Evolutionary conservation across 352 stramenopile genomes (phyloP), one percentile per base, ranked within the genome.

Genomic region (Pythium folliculosum): DNA sequence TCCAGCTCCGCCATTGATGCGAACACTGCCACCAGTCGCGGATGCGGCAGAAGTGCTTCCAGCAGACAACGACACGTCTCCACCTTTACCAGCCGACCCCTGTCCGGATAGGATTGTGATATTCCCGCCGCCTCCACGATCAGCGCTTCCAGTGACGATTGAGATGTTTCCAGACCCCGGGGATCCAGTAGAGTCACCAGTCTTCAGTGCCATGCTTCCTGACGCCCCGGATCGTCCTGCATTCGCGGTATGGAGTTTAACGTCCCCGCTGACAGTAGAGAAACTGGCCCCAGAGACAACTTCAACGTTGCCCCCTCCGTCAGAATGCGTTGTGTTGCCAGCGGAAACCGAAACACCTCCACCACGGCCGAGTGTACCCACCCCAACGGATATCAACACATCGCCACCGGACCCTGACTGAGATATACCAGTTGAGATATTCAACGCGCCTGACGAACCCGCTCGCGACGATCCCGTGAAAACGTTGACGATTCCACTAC

Each of bases 191-290:
- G 79, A 83, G 21, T 72, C 73, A 63, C 82, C 84, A 17, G 88
- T 97, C 45, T 69, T 72, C 22, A 98, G 66, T 9, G 72, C 58
- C 10, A 97, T 48, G n/a, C 69, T 84, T 7, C 96, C 95, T 55
- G 86, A 94, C 13, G 75, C 87, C 21, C 78, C 80, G 35, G 69
- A 65, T 21, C 77, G 92, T 14, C 90, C 89, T 45, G 79, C 68
- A 51, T 81, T 73, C 44, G 88, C 59, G n/a, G 82, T 89, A 9
- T 53, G 53, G 35, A 92, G 25, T 59, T 57, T 76, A 25, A 87
- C 49, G 14, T 71, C 67, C 22, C 84, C 84, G 61, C 82, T 91
- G 32, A 72, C 82, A 51, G 84, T 77, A 14, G 70, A 57, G 25
- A 75, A 82, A 40, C 82, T 91, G 27, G 72, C 74, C 19, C 85